Percentiles rank a stretch among this genome's conserved stretches.
Conservation (phyloP, 345 rosid genomes). For the Cardamine resedifolia region DNA sequence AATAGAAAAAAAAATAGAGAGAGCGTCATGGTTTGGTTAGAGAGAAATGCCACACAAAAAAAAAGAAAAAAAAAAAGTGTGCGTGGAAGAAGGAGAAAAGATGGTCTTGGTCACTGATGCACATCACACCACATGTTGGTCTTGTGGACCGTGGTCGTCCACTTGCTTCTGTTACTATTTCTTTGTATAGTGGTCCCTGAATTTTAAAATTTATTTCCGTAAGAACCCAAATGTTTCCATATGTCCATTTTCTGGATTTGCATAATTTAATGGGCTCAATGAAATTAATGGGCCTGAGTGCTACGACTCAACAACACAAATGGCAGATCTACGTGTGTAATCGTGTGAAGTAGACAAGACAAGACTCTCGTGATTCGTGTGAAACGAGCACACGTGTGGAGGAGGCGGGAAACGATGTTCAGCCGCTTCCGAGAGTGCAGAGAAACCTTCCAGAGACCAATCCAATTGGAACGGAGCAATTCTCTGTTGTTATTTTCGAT, state of each 20-base stretch:
- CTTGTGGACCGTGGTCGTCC: constrained; percentile 14
- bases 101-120: constrained; percentile 17
- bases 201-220: neutral
- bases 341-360: neutral
- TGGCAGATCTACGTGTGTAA: no score
- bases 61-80: neutral
- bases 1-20: no score
- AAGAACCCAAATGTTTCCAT: constrained; percentile 5
- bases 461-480: no score
- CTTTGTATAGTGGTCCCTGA: neutral
- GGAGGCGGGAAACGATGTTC: neutral
- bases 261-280: constrained; percentile 4
- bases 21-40: neutral
- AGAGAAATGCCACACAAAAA: no score
- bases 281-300: constrained; percentile 22
- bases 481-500: neutral
- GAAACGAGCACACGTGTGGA: neutral
- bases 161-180: neutral
- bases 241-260: neutral
- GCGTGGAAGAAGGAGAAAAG: constrained; percentile 24
- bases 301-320: neutral
- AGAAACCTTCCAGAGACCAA: neutral
- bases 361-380: neutral
- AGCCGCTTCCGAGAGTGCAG: no score
- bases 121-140: constrained; percentile 26